phyloP scores from a whole-genome alignment of 441 rosid genomes.

The Syzygium syzygioides region DNA sequence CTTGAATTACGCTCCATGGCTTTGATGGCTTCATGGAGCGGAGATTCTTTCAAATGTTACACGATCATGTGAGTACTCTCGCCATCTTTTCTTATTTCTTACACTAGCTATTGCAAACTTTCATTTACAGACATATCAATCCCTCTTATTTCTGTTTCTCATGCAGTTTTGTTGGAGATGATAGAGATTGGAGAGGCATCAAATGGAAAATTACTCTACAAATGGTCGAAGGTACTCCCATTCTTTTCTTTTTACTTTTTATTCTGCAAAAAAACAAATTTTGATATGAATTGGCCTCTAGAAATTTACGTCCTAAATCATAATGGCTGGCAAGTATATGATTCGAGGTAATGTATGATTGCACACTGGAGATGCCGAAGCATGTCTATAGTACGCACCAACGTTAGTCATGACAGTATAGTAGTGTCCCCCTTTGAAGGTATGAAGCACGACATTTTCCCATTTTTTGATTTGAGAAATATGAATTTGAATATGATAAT shows the following conservation, averaged over 20 bases:
- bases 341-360: background rate
- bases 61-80: background rate
- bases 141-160: background rate
- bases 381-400: accelerated
- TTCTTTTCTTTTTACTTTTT: background rate
- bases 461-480: background rate
- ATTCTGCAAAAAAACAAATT: background rate
- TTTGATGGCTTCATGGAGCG: background rate
- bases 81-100: background rate
- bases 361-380: background rate
- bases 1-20: background rate
- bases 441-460: background rate
- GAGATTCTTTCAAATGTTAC: background rate
- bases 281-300: background rate
- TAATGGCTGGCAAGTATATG: background rate
- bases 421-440: background rate
- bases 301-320: background rate
- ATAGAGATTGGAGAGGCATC: background rate
- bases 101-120: background rate
- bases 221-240: background rate
- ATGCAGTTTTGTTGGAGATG: background rate
- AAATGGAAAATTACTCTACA: background rate
- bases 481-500: background rate
- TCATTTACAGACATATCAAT: background rate
- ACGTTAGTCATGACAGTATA: background rate